Base-by-base conservation (phyloP, 768 basidiomycete genomes). In the Gymnopilus junonius region DNA sequence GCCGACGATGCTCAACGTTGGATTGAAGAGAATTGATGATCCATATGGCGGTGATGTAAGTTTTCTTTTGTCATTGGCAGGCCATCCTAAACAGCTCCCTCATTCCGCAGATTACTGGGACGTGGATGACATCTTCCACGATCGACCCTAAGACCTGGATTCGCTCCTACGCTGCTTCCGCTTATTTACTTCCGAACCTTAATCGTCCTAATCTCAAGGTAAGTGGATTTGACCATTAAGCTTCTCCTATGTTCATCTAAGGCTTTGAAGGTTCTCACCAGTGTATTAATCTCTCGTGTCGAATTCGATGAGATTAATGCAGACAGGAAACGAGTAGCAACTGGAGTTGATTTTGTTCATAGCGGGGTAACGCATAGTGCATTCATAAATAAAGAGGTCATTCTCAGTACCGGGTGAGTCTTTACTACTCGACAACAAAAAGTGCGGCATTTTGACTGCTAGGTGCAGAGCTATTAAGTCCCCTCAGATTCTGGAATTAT, bases 401-500 rank as follows among this genome's bases (percentile, higher is more conserved):
- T 63, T 7, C 32, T 59, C 4, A 46, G 51, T 29, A 53, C 63
- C 10, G 61, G 61, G 61, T 62, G 37, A 8, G 60, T 21, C 8
- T 54, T 17, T 8, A 17, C 17, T 5, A 5, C 12, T 17, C 3
- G 4, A 42, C 12, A 23, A 29, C 7, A 3, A n/a, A n/a, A n/a
- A 12, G 23, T 11, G 23, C 25, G 15, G 25, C 3, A 5, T 53
- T 29, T 55, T 34, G 20, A 55, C 31, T 8, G 21, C 23, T 3
- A 20, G 11, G 12, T 29, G 6, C 48, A 63, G 67, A 14, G 57
- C 65, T 29, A 60, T 69, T 27, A 55, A 63, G 15, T 80, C 78
- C 46, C 84, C 87, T 1, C 80, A 85, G 10, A 76, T 87, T 17
- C 74, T 88, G 12, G 76, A 84, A 75, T 76, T 80, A 14, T 85